Evolutionary conservation across 208 protist genomes (phyloP), one percentile per base, ranked within the genome.

Genomic region (Leishmania braziliensis): DNA sequence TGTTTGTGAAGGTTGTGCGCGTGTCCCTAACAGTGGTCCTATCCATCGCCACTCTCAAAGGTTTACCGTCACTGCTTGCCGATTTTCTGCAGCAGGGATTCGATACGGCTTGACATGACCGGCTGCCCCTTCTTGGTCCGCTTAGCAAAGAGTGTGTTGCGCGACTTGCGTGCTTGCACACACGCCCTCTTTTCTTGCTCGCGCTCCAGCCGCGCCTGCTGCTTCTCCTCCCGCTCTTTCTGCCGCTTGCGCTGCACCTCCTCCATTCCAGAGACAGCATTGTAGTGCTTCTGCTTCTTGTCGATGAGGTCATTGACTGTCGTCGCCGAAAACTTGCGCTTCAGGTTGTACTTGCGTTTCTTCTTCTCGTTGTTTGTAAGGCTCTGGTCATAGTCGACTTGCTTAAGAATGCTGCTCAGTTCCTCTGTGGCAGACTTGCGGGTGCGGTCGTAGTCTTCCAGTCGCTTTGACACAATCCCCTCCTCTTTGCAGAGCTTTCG

Each of bases 291-390:
- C 46, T 92, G 77, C 43, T 83, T 60, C 85, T 93, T 96, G 16
- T 90, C 79, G 53, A 95, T 70, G 0, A 94, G 18, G 66, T 98
- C 90, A 5, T 76, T 91, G 43, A 96, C 88, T 0, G 91, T 96
- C 29, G 90, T 91, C 54, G 92, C 90, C 36, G 95, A 89, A 53
- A 90, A 96, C 77, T 98, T 97, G 36, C 92, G 91, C 84, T 98
- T 98, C 75, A 97, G 56, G 79, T 96, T 96, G 75, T 87, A 98
- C 87, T 95, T 97, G 14, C 91, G 87, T 65, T 90, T 90, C 83
- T 94, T 94, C 83, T 96, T 96, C 71, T 98, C 91, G 70, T 91
- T 90, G 84, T 96, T 96, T 26, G 95, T 95, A 20, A 98, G 86
- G 73, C 89, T 96, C 77, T 96, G 91, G 77, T 98, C 93, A 75